Evolutionary conservation across 805 yeast genomes (phyloP).

Genomic region (Starmerella asiatica): DNA sequence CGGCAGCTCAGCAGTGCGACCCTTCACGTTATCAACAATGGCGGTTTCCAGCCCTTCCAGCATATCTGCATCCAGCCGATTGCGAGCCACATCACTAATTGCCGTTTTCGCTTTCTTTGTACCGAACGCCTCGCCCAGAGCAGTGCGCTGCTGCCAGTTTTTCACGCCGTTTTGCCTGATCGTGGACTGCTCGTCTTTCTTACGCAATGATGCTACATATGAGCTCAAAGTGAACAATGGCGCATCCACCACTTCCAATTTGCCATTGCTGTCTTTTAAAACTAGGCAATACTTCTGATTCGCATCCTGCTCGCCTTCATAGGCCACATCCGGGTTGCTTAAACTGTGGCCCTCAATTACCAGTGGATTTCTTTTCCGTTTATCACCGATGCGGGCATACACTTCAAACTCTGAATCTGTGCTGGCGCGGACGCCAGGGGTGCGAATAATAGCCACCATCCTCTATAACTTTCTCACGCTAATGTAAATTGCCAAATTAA

Average conservation of each 20-base stretch:
- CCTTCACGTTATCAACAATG: constrained; percentile 66
- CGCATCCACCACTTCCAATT: constrained; percentile 49
- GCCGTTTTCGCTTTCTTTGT: constrained; percentile 92
- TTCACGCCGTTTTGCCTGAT: constrained; percentile 41
- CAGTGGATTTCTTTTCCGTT: constrained; percentile 22
- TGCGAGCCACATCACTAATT: constrained; percentile 63
- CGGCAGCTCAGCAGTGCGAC: constrained; percentile 61
- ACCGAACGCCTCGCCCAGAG: constrained; percentile 92
- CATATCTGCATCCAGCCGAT: constrained; percentile 73
- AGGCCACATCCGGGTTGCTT: constrained; percentile 47
- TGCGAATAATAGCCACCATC: constrained; percentile 48
- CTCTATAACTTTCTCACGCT: not conserved
- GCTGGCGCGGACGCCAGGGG: constrained; percentile 53
- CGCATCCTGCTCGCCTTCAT: constrained; percentile 39
- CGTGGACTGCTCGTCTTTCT: constrained; percentile 46
- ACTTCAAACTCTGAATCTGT: constrained; percentile 53
- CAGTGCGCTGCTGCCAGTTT: constrained; percentile 53
- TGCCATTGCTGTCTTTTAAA: constrained; percentile 55
- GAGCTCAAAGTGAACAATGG: constrained; percentile 54
- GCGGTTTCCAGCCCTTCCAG: constrained; percentile 62
- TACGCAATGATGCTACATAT: constrained; percentile 46
- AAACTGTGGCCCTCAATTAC: constrained; percentile 58
- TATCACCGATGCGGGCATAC: constrained; percentile 33
- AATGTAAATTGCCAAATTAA: too few relatives aligned
- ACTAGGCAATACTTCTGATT: constrained; percentile 55